Base-by-base conservation (phyloP, 2,329 filamentous ascomycete genomes). In the Diaporthe caulivora region DNA sequence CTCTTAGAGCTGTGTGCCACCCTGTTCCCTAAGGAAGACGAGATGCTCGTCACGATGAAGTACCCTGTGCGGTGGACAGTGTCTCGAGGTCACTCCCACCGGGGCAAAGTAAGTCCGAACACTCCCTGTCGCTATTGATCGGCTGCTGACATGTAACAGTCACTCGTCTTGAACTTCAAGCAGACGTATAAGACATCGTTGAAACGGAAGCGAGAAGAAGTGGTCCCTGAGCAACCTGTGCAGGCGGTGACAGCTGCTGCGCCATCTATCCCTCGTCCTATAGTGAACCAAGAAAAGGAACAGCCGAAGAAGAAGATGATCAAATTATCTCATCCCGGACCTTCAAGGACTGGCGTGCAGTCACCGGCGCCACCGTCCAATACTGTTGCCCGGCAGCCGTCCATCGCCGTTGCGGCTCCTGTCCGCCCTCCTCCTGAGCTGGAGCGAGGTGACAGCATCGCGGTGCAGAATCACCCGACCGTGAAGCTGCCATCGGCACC, bases 1-100 rank as follows among this genome's bases (percentile, higher is more conserved):
- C 76, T 90, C 15, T 78, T 90, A 49, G 86, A 89, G 75, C 82
- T 90, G 47, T 88, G 88, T 77, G 82, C 83, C 44, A 80, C 87
- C 60, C 81, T 90, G 74, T 88, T 88, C 74, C 84, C 86, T 21
- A 81, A 85, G n/a, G 84, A 87, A 26, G 82, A 84, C 64, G 84
- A 84, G 9, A 78, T 89, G 62, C 77, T 85, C 40, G 76, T 90
- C 49, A 86, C 82, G 21, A 79, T 90, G 72, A 83, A 84, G 70
- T 84, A 85, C 71, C 87, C 87, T 54, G 84, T 81, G 15, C 84
- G 83, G 77, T 89, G 86, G 85, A 83, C 79, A 44, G 84, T 77
- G 21, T 60, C 74, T 18, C 68, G 53, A 60, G 71, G 51, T 18
- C 58, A 47, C n/a, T 47, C 64, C 60, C 70, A 69, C 40, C 67